Base-by-base conservation (phyloP, 176 grass and related monocot species). In the Poa pratensis region DNA sequence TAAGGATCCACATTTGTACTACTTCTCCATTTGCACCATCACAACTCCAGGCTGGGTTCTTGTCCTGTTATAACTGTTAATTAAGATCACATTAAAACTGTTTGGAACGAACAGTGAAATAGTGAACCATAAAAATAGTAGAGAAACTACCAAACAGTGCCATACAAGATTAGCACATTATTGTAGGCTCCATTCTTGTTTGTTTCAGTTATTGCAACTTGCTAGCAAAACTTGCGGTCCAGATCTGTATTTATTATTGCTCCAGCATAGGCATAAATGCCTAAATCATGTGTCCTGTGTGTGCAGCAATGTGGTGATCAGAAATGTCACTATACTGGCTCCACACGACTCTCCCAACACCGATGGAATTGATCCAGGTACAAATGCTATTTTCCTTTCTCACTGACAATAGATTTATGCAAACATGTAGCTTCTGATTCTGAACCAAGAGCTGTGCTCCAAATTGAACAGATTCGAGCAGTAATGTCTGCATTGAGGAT, bases 321-420 rank as follows among this genome's bases (percentile, higher is more conserved):
- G 87, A 90, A 94, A 89, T 73, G 86, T 98, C 67, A 98, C 93
- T 51, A 26, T 95, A 50, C 77, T 98, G 60, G 96, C 96, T 85
- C 96, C 96, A 64, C 66, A 94, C 73, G 96, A 98, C 81, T 98
- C 93, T 13, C 93, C 93, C 35, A 95, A 98, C 50, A 98, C 96
- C 8, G 96, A 98, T 69, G 96, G 93, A 70, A 84, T 98, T 19
- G 96, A 98, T 94, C 93, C 96, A 79, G 96, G 93, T 95, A 88
- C 45, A 23, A 34, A 50, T 77, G 37, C 75, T 88, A 71, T 86
- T 76, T 52, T 82, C 18, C 40, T 72, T 52, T 78, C 18, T 43
- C 53, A 62, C 68, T 3, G 10, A 35, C 15, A 79, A 79, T 82
- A 65, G 58, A 72, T 46, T 3, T 9, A 82, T 78, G 54, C 14